Evolutionary conservation across 768 basidiomycete genomes (phyloP), one percentile per base, ranked within the genome.

Genomic region (Russula sp.): DNA sequence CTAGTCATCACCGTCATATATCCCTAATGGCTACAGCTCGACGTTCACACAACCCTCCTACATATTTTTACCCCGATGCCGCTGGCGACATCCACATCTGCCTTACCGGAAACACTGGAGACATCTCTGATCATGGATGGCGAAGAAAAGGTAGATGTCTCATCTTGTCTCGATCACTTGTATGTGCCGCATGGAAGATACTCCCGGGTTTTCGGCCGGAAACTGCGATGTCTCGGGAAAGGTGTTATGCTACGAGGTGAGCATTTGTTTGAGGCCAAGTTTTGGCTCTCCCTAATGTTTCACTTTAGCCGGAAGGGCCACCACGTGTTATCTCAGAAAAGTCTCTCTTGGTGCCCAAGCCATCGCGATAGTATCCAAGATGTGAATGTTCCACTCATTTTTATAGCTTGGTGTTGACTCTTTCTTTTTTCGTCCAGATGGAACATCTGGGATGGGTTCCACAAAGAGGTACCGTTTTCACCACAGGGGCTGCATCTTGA

Each of bases 391-490:
- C 6, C 22, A 8, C 16, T 64, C 39, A 31, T n/a, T 22, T 20
- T 51, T n/a, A 27, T 27, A 45, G 27, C 27, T 14, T 10, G 14
- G 27, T 56, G 20, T 34, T 56, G n/a, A 55, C 31, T 14, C 8
- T 8, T 7, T 45, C 14, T 37, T 40, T 59, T 44, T 6, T 50
- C 7, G 5, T 39, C 22, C 22, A 64, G 63, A 60, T 64, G 63
- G 63, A 64, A 60, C 0, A 64, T 64, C 27, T 64, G 63, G 63
- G 63, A 64, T 22, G 63, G 63, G 8, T 56, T 64, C 42, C 63
- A 64, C 54, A 60, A 64, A 64, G 63, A 64, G 16, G 63, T 64
- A 60, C 34, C 18, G 7, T 6, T 22, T 22, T 32, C 9, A 20
- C 16, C 27, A 31, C 27, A 14, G 51, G 37, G 20, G 4, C 18